These are phyloP conservation scores for Peronospora farinosa DNA, from an alignment of 352 stramenopile species.

Conservation along the genomic window DNA sequence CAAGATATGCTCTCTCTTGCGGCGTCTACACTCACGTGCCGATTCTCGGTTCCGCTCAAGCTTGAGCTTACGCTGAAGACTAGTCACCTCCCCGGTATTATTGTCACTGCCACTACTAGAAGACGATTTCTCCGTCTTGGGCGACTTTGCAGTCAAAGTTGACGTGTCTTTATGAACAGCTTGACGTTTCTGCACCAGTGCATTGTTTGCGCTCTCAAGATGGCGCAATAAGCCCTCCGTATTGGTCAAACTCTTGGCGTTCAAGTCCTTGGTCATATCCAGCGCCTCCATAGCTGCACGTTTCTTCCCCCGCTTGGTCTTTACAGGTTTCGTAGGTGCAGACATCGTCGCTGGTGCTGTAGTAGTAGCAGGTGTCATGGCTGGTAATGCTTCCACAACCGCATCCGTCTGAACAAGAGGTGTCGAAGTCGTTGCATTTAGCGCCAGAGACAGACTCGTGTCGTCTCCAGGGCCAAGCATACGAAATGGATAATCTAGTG, in stretches of 20 bases:
- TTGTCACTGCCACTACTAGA: constrained; percentile 55
- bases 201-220: constrained; percentile 67
- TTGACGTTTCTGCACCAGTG: constrained; percentile 57
- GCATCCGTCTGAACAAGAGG: constrained; percentile 25
- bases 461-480: constrained; percentile 45
- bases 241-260: constrained; percentile 38
- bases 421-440: constrained; percentile 24
- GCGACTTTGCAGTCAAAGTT: constrained; percentile 19
- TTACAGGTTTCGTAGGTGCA: constrained; percentile 22
- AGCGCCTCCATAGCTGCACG: constrained; percentile 35
- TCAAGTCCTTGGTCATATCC: constrained; percentile 30
- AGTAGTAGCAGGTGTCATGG: constrained; percentile 15
- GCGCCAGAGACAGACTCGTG: constrained; percentile 31
- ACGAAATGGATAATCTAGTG: constrained; percentile 58
- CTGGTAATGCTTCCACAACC: constrained; percentile 21
- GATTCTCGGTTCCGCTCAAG: constrained; percentile 90
- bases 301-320: constrained; percentile 48
- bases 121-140: constrained; percentile 48
- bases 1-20: constrained; percentile 84
- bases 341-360: constrained; percentile 12
- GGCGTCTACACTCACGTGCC: constrained; percentile 84
- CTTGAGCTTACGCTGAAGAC: constrained; percentile 72
- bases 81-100: constrained; percentile 24
- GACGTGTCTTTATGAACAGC: constrained; percentile 13
- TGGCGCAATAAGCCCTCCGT: constrained; percentile 62